phyloP scores from a whole-genome alignment of 768 basidiomycete species.

The Mycena pura region DNA sequence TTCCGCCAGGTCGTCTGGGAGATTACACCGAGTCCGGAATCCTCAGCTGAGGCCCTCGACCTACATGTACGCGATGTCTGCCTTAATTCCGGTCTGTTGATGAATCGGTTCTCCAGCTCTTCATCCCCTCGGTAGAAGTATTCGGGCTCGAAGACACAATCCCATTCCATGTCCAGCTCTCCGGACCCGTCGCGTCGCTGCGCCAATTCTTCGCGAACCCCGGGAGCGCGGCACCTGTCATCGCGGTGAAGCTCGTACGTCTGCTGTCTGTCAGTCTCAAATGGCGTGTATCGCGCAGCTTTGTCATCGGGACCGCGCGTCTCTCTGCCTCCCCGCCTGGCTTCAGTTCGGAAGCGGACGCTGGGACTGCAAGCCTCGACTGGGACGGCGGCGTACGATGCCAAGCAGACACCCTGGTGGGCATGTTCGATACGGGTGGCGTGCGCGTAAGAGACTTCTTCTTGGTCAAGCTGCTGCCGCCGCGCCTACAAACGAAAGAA shows the following conservation, averaged over 20 bases:
- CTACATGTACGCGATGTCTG: slow-evolving; percentile 56
- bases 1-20: slow-evolving; percentile 59
- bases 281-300: not conserved
- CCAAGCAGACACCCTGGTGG: not conserved
- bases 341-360: not conserved
- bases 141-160: slow-evolving; percentile 20
- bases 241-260: slow-evolving; percentile 8
- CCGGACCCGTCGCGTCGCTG: slow-evolving; percentile 9
- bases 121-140: slow-evolving; percentile 16
- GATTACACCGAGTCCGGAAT: slow-evolving; percentile 45
- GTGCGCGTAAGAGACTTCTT: slow-evolving; percentile 21
- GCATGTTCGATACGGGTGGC: slow-evolving; percentile 16
- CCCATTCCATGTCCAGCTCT: slow-evolving; percentile 23
- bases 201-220: slow-evolving; percentile 13
- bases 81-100: not conserved
- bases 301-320: slow-evolving; percentile 10
- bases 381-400: slow-evolving; percentile 3
- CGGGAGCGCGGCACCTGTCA: not conserved
- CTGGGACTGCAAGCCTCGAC: slow-evolving; percentile 11
- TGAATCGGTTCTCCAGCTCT: slow-evolving; percentile 12
- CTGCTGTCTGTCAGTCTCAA: slow-evolving; percentile 16
- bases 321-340: slow-evolving; percentile 11
- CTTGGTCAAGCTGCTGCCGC: slow-evolving; percentile 16
- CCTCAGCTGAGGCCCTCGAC: slow-evolving; percentile 47
- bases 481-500: not conserved